These are phyloP conservation scores for Maudiozyma humilis DNA, from an alignment of 1,139 yeast species.

Conservation along the genomic window DNA sequence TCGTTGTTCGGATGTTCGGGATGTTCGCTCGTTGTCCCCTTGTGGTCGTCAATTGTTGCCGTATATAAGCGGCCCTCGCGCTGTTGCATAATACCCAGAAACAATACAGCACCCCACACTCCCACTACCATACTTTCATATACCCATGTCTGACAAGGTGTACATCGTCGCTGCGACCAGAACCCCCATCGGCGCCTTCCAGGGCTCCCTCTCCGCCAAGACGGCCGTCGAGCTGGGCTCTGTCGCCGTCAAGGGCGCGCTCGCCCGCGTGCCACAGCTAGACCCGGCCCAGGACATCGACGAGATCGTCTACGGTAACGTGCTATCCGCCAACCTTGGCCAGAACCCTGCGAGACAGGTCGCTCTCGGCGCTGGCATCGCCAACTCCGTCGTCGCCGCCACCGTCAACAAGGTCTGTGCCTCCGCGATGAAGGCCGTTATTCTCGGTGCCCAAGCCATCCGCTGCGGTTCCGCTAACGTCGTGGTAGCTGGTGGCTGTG, in stretches of 20 bases:
- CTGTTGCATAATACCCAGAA: too few relatives aligned
- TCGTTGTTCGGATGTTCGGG: too few relatives aligned
- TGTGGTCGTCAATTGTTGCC: too few relatives aligned
- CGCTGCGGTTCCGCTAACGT: constrained; percentile 84
- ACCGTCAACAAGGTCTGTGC: constrained; percentile 97
- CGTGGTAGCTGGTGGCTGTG: constrained; percentile 95
- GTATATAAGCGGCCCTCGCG: too few relatives aligned
- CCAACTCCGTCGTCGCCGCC: constrained; percentile 71
- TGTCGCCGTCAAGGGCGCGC: constrained; percentile 82
- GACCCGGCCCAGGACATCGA: constrained; percentile 66
- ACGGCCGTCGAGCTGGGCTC: constrained; percentile 81
- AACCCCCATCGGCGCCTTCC: constrained; percentile 93
- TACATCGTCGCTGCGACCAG: constrained; percentile 87
- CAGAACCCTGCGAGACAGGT: constrained; percentile 99
- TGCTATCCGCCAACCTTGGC: constrained; percentile 85
- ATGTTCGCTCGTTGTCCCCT: too few relatives aligned
- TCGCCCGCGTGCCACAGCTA: constrained; percentile 74
- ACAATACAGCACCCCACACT: too few relatives aligned
- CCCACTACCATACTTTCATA: too few relatives aligned
- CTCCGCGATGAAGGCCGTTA: constrained; percentile 86
- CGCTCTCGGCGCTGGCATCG: constrained; percentile 80
- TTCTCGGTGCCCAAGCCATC: constrained; percentile 84
- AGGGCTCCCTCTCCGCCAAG: constrained; percentile 69
- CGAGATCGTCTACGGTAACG: constrained; percentile 89
- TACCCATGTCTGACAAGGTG: constrained; percentile 46